These are phyloP conservation scores for Rehmannia glutinosa DNA, from an alignment of 257 asterid species.

Conservation along the genomic window DNA sequence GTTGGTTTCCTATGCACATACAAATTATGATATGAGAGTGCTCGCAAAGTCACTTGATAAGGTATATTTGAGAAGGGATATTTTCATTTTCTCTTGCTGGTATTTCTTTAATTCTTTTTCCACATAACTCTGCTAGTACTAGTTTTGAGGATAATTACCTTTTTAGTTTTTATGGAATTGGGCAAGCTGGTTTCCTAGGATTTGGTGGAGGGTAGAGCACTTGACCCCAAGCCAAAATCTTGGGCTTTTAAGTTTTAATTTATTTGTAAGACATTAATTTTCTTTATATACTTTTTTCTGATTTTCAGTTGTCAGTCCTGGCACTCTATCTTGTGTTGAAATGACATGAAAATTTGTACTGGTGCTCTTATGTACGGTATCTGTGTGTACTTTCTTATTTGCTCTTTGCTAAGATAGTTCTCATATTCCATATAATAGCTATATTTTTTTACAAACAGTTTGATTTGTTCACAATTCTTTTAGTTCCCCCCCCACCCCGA, in stretches of 20 bases:
- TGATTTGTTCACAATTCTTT: neutral
- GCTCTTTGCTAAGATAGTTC: neutral
- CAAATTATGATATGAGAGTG: constrained; percentile 81
- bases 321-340: neutral
- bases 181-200: neutral
- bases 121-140: neutral
- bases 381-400: neutral
- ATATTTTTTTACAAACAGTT: neutral
- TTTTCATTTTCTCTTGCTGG: neutral
- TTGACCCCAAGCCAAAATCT: constrained; percentile 11
- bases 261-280: neutral
- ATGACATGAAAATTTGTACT: neutral
- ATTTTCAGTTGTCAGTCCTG: neutral
- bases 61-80: constrained; percentile 45
- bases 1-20: constrained; percentile 91
- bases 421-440: neutral
- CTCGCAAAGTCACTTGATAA: constrained; percentile 67
- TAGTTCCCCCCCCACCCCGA: neutral
- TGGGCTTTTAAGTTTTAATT: neutral
- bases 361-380: neutral
- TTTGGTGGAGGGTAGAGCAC: constrained; percentile 5
- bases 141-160: neutral
- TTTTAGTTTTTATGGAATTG: constrained; percentile 7
- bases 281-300: neutral
- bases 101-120: neutral